These are phyloP conservation scores for Calonectria ilicicola DNA, from an alignment of 2,329 filamentous ascomycete species.

Conservation along the genomic window DNA sequence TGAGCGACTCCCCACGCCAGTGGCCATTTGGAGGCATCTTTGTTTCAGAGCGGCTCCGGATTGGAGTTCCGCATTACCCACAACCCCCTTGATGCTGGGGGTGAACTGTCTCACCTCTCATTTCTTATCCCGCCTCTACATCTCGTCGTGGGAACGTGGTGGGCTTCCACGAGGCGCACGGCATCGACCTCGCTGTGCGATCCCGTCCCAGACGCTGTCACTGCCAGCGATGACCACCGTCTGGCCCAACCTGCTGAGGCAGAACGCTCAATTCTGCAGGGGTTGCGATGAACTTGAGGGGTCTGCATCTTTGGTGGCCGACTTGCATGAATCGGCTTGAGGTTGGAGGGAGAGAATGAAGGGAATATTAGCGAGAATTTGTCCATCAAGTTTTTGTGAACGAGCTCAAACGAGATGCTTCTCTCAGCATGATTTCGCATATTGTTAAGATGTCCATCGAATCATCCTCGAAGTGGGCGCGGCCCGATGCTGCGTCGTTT, in stretches of 20 bases:
- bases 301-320: conserved; percentile 18
- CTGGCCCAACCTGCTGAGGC: conserved; percentile 22
- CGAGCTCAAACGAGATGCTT: neutral
- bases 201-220: conserved; percentile 27
- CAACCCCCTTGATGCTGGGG: conserved; percentile 22
- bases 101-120: conserved; percentile 22
- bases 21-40: conserved; percentile 30
- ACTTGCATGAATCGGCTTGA: neutral
- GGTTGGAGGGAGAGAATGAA: neutral
- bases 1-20: conserved; percentile 5
- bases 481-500: neutral
- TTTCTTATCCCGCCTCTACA: conserved; percentile 21
- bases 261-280: conserved; percentile 29
- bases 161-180: conserved; percentile 13
- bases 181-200: conserved; percentile 15
- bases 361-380: neutral
- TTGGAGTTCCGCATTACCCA: conserved; percentile 27
- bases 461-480: neutral
- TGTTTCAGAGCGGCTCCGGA: conserved; percentile 41
- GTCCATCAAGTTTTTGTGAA: neutral
- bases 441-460: neutral
- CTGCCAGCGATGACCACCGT: conserved; percentile 25
- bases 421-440: neutral
- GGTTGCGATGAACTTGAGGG: conserved; percentile 42
- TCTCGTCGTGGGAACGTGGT: neutral